A percentile compares a stretch with the other conserved stretches of the same genome.
These are phyloP conservation scores for Zygosaccharomyces siamensis DNA, from an alignment of 805 yeast genomes.

Conservation along the genomic window DNA sequence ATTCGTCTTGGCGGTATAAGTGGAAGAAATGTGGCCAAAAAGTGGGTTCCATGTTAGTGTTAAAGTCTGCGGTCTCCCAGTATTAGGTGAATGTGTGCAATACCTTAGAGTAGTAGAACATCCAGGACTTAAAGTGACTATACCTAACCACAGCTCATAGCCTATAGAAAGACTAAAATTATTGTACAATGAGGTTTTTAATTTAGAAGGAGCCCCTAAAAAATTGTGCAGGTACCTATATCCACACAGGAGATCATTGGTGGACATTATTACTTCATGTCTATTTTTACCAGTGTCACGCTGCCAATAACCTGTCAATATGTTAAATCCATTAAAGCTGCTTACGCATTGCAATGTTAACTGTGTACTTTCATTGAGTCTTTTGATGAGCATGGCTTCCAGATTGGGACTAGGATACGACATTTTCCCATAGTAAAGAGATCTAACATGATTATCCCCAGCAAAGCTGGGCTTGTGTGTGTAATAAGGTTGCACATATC, in stretches of 20 bases:
- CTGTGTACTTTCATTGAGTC: constrained; percentile 57
- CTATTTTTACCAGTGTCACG: constrained; percentile 57
- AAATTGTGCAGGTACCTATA: constrained; percentile 72
- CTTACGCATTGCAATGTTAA: constrained; percentile 70
- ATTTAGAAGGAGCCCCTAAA: constrained; percentile 35
- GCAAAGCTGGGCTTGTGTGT: constrained; percentile 11
- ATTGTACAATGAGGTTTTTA: constrained; percentile 44
- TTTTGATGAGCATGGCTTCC: constrained; percentile 79
- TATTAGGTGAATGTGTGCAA: constrained; percentile 75
- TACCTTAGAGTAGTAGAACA: constrained; percentile 80
- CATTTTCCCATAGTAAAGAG: constrained; percentile 77
- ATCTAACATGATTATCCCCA: constrained; percentile 25
- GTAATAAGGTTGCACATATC: constrained; percentile 47
- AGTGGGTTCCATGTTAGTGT: constrained; percentile 85
- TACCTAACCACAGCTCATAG: constrained; percentile 84
- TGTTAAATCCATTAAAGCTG: constrained; percentile 52
- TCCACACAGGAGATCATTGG: constrained; percentile 81
- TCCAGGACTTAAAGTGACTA: constrained; percentile 81
- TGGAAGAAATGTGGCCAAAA: constrained; percentile 81
- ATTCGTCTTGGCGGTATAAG: constrained; percentile 80
- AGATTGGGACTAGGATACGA: constrained; percentile 80
- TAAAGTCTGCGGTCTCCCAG: constrained; percentile 86
- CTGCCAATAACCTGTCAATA: constrained; percentile 67
- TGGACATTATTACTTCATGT: constrained; percentile 72
- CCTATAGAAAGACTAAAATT: constrained; percentile 72